Evolutionary conservation across 2,329 filamentous ascomycete species (phyloP), one percentile per base, ranked within the genome.

Genomic region (Paraphoma sp.): DNA sequence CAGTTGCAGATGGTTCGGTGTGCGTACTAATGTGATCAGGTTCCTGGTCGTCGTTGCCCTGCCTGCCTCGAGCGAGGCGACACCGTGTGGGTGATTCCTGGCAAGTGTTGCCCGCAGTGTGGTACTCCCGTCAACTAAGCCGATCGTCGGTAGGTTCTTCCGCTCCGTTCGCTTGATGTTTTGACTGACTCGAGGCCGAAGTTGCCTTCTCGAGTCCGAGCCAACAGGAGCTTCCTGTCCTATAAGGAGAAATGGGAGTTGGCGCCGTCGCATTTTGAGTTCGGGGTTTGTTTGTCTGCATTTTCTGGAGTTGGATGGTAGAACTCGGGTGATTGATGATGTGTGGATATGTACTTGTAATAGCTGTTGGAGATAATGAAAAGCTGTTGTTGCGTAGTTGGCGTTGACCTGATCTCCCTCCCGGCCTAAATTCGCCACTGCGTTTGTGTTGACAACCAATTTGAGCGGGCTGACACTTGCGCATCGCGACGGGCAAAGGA

Each of bases 51-150:
- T 49, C 73, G 74, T 18, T 78, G 76, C 65, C 76, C 76, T 28
- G 69, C 72, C 31, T 78, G 76, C 50, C 68, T 77, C 45, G 75
- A 76, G 50, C 71, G 74, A 43, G 75, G 75, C n/a, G 68, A 76
- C 44, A 76, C 73, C 2, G 73, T 78, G 2, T 78, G 76, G 76
- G 76, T 78, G 17, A 74, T 77, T 48, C 75, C 74, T 5, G 76
- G 76, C 28, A 77, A 77, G 54, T 73, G 71, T 60, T 78, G 76
- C 57, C 72, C 74, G 7, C 64, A 72, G 44, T 78, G 76, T 49
- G 75, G 75, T 44, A 76, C 75, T 48, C 72, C 74, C n/a, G 76
- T 78, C 33, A 77, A 76, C 54, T 78, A 65, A 51, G 18, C 8
- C 12, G 45, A 16, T 14, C 14, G 41, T 18, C 6, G 40, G 58